Conservation (phyloP, 129 eudicot species). For the Cynara cardunculus region DNA sequence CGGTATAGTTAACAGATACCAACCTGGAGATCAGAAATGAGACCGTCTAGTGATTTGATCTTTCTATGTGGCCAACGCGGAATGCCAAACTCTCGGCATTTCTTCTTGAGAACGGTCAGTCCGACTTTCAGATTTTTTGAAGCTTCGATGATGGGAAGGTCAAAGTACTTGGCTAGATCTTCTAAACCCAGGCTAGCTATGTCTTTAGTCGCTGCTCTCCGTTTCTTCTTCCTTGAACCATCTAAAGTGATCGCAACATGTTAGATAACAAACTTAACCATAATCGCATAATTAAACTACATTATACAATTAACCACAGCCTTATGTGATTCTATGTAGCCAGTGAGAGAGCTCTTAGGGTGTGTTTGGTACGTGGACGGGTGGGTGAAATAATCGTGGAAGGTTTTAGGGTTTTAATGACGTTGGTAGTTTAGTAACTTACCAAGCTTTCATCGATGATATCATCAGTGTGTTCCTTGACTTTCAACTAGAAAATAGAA, state of each 20-base stretch:
- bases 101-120: conserved; percentile 54
- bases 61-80: conserved; percentile 70
- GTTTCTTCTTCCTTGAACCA: conserved; percentile 36
- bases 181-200: conserved; percentile 47
- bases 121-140: conserved; percentile 50
- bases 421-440: background rate
- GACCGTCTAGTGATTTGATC: conserved; percentile 55
- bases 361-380: too few species aligned
- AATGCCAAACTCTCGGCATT: conserved; percentile 62
- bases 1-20: background rate
- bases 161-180: conserved; percentile 52
- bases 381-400: too few species aligned
- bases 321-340: background rate
- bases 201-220: conserved; percentile 44
- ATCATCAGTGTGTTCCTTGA: background rate
- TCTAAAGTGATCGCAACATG: conserved; percentile 19
- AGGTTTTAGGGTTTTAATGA: background rate
- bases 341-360: background rate
- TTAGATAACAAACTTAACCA: conserved; percentile 10
- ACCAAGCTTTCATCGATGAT: background rate
- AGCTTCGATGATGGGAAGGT: conserved; percentile 47
- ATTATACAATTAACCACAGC: background rate
- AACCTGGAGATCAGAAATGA: conserved; percentile 58
- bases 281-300: background rate
- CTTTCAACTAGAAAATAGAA: background rate